Evolutionary conservation across 148 eudicot species (phyloP), one percentile per base, ranked within the genome.

Genomic region (Fallopia convolvulus): DNA sequence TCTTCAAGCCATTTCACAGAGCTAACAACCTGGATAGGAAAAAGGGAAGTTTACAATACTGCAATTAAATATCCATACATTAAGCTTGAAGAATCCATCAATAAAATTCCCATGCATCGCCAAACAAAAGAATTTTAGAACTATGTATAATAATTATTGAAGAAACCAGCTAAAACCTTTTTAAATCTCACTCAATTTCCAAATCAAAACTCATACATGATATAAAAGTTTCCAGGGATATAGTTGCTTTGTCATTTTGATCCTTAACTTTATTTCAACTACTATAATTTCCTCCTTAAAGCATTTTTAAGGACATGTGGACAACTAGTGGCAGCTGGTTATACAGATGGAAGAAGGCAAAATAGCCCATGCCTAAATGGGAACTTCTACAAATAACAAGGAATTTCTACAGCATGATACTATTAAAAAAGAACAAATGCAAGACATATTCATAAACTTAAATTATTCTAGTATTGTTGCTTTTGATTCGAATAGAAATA

Each of bases 1-100:
- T 96, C 99, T 85, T 96, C 99, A 76, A 96, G 98, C 99, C 99
- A 96, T 85, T 96, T 93, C 80, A 96, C 99, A 32, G 98, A 93
- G 88, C 99, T 96, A 71, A 93, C 99, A 78, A 96, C 99, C 99
- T 96, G 86, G 36, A 66, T 33, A 36, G 20, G 75, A 8, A 74
- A 14, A 74, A 55, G 23, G 21, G 39, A 60, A 46, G 14, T 30
- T 60, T 70, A n/a, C 77, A 40, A 39, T 5, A 32, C 17, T 52
- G 70, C 26, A 72, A 49, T 48, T 47, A 75, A 21, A 66, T 14
- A 33, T 23, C 8, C 32, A 66, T 66, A 13, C 20, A 10, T 36
- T 36, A 66, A 36, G 21, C 72, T 66, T 66, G 46, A 36, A 36
- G 72, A 66, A 36, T 66, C 14, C 36, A 39, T 66, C 72, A 33